Evolutionary conservation across 148 eudicot species (phyloP).

Genomic region (Camellia japonica): DNA sequence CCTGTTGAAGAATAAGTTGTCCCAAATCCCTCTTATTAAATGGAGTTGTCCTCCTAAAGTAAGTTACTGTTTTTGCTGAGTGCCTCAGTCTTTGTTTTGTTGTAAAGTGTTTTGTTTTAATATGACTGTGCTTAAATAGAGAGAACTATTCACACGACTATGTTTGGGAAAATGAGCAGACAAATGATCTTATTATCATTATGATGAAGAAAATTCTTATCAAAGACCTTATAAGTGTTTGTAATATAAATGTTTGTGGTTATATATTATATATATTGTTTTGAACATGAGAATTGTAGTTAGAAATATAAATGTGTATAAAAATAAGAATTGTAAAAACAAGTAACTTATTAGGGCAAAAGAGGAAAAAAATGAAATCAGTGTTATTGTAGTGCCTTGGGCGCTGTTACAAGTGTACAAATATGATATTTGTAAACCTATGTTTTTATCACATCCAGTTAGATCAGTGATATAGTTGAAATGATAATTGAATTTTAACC

Average conservation of each 20-base stretch:
- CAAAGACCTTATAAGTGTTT: background rate
- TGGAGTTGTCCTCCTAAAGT: constrained; percentile 78
- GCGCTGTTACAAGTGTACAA: background rate
- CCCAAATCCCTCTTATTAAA: constrained; percentile 55
- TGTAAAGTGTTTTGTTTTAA: background rate
- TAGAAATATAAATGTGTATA: too few species aligned
- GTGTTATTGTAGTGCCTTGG: too few species aligned
- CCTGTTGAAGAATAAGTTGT: constrained; percentile 44
- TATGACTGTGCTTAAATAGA: background rate
- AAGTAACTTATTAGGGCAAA: too few species aligned
- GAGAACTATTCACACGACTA: background rate
- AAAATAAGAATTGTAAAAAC: too few species aligned
- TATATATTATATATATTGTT: too few species aligned
- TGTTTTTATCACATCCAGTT: background rate
- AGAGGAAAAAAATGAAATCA: too few species aligned
- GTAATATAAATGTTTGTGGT: background rate
- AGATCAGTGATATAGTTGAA: background rate
- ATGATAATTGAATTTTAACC: background rate
- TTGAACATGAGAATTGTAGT: too few species aligned
- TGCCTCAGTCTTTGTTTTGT: constrained; percentile 6
- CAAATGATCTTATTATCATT: background rate
- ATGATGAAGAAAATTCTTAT: background rate
- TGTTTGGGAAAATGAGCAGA: background rate
- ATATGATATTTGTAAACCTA: background rate
- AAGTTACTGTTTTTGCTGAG: constrained; percentile 24